Evolutionary conservation across 139 green algal species (phyloP).

Genomic region (Nannochloris sp.): DNA sequence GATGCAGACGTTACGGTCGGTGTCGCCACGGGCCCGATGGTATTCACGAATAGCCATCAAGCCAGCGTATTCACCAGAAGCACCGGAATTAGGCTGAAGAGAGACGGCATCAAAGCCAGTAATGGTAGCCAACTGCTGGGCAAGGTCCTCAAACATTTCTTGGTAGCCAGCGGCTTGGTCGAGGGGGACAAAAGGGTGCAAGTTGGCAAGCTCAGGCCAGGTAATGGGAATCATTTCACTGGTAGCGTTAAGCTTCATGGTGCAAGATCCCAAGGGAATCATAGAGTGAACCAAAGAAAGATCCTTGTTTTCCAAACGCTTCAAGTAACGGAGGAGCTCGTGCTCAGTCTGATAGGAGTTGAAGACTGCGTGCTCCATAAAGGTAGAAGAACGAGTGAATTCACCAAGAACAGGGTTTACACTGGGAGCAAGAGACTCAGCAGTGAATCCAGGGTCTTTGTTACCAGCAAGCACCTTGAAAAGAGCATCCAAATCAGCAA

Average conservation of each 20-base stretch:
- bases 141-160: slow-evolving; percentile 94
- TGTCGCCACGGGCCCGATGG: slow-evolving; percentile 78
- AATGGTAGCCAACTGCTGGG: slow-evolving; percentile 86
- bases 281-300: slow-evolving; percentile 93
- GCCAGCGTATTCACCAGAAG: slow-evolving; percentile 94
- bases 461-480: slow-evolving; percentile 64
- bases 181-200: slow-evolving; percentile 91
- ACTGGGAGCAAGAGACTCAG: slow-evolving; percentile 53
- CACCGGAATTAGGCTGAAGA: slow-evolving; percentile 96
- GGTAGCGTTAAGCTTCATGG: slow-evolving; percentile 99
- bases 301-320: slow-evolving; percentile 95
- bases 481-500: slow-evolving; percentile 85
- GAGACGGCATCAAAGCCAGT: slow-evolving; percentile 97
- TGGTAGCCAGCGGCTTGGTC: slow-evolving; percentile 86
- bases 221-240: slow-evolving; percentile 96
- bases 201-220: slow-evolving; percentile 92
- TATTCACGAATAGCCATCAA: slow-evolving; percentile 97
- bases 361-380: slow-evolving; percentile 84
- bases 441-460: slow-evolving; percentile 58
- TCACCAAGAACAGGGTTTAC: slow-evolving; percentile 8
- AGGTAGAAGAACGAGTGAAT: slow-evolving; percentile 53
- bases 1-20: slow-evolving; percentile 95
- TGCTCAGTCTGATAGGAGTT: slow-evolving; percentile 92
- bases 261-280: slow-evolving; percentile 97
- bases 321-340: slow-evolving; percentile 93